A percentile compares a stretch with the other conserved stretches of the same genome.
These are phyloP conservation scores for Coemansia sp. DNA, from an alignment of 371 early-diverging fungal genomes.

Conservation along the genomic window DNA sequence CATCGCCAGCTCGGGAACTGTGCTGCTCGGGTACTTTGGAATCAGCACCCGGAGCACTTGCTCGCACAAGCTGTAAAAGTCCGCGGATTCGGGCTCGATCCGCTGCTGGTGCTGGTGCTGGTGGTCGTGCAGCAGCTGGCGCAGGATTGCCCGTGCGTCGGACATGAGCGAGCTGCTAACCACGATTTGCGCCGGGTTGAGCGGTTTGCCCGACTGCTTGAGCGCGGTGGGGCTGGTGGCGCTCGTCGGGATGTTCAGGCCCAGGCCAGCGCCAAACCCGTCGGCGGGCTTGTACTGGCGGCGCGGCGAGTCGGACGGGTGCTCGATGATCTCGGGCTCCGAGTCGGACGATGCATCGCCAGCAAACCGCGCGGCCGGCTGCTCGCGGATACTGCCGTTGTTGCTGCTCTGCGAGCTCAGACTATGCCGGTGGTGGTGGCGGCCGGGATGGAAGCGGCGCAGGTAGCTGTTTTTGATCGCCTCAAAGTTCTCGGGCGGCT, in stretches of 20 bases:
- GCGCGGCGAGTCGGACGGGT: conserved; percentile 1
- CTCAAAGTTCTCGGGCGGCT: conserved; percentile 37
- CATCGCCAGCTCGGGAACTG: conserved; percentile 39
- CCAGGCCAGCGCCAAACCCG: conserved; percentile 6
- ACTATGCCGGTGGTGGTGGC: conserved; percentile 5
- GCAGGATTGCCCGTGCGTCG: conserved; percentile 17
- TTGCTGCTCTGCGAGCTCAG: conserved; percentile 20
- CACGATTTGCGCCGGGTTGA: conserved; percentile 10
- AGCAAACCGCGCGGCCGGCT: neutral
- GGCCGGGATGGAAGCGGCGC: conserved; percentile 22
- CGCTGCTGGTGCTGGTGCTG: neutral
- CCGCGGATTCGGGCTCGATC: conserved; percentile 33
- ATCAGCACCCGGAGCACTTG: conserved; percentile 29
- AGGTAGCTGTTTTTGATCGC: conserved; percentile 33
- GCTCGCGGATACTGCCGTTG: neutral
- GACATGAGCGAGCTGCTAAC: conserved; percentile 17
- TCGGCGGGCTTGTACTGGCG: neutral
- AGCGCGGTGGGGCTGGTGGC: neutral
- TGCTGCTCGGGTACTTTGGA: conserved; percentile 19
- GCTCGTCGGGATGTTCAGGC: conserved; percentile 10
- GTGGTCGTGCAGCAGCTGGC: conserved; percentile 17
- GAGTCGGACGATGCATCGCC: conserved; percentile 31
- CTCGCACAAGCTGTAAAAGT: conserved; percentile 38
- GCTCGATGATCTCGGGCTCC: conserved; percentile 25
- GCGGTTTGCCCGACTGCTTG: neutral